Evolutionary conservation across 768 basidiomycete genomes (phyloP).

Genomic region (Lactifluus pinguis): DNA sequence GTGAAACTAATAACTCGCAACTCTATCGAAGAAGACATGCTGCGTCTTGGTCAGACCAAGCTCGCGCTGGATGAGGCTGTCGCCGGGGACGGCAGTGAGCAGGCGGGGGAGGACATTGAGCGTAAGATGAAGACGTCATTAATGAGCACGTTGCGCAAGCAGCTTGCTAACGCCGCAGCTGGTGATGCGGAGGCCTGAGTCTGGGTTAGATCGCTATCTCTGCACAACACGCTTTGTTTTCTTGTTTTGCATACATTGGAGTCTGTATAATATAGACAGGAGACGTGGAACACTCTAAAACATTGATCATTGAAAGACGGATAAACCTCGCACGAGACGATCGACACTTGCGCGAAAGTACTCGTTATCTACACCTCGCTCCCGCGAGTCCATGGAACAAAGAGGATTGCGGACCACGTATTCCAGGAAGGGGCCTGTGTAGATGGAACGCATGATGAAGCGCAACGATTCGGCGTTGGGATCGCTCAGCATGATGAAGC

Average conservation of each 20-base stretch:
- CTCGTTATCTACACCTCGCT: constrained; percentile 87
- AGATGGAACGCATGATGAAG: constrained; percentile 77
- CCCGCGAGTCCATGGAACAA: constrained; percentile 70
- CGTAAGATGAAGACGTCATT: constrained; percentile 77
- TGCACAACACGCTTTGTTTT: constrained; percentile 12
- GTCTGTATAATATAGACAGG: constrained; percentile 11
- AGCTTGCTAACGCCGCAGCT: constrained; percentile 29
- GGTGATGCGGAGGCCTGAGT: neutral
- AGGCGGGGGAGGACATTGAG: constrained; percentile 45
- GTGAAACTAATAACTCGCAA: constrained; percentile 87
- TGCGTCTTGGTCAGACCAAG: constrained; percentile 82
- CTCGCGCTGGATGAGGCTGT: constrained; percentile 90
- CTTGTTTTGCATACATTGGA: constrained; percentile 16
- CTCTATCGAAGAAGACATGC: constrained; percentile 96
- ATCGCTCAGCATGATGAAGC: constrained; percentile 91
- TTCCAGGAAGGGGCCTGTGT: constrained; percentile 89
- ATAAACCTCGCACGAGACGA: constrained; percentile 56
- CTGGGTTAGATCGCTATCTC: neutral
- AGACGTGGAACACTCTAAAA: neutral
- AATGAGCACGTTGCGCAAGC: constrained; percentile 75
- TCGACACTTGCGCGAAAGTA: constrained; percentile 78
- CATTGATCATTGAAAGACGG: constrained; percentile 31
- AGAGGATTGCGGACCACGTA: constrained; percentile 92
- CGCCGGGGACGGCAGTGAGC: constrained; percentile 63
- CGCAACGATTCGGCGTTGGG: constrained; percentile 76